These are phyloP conservation scores for Botryosphaeria dothidea DNA, from an alignment of 2,329 filamentous ascomycete genomes.

Conservation along the genomic window DNA sequence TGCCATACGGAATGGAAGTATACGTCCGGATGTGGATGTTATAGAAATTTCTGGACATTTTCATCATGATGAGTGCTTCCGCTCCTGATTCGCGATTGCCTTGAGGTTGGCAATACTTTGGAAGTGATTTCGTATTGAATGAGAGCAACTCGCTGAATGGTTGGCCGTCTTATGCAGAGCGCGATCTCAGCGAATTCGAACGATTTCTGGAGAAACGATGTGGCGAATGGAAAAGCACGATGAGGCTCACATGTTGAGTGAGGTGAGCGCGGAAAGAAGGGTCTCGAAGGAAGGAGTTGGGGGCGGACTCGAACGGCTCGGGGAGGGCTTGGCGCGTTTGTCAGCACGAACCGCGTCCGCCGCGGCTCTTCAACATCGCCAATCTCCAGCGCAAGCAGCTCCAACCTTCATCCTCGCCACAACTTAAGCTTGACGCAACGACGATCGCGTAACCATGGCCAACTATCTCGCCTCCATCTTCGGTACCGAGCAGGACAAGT, in stretches of 20 bases:
- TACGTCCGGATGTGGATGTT: too few relatives aligned
- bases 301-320: not conserved
- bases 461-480: slow-evolving; percentile 99
- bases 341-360: slow-evolving; percentile 13
- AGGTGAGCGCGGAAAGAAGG: not conserved
- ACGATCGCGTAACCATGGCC: slow-evolving; percentile 63
- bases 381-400: slow-evolving; percentile 9
- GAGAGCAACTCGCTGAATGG: too few relatives aligned
- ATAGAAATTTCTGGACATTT: too few relatives aligned
- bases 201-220: not conserved
- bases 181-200: not conserved
- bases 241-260: not conserved
- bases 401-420: slow-evolving; percentile 9
- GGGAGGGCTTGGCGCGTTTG: slow-evolving; percentile 17
- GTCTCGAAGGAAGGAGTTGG: not conserved
- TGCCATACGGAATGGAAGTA: too few relatives aligned
- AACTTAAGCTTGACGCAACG: not conserved
- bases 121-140: too few relatives aligned
- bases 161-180: too few relatives aligned
- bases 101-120: too few relatives aligned
- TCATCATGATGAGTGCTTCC: too few relatives aligned
- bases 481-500: slow-evolving; percentile 95
- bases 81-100: too few relatives aligned
- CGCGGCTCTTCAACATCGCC: slow-evolving; percentile 6
- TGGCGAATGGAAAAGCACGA: not conserved